phyloP scores from a whole-genome alignment of 2,329 filamentous ascomycete genomes.

The Exophiala mesophila region DNA sequence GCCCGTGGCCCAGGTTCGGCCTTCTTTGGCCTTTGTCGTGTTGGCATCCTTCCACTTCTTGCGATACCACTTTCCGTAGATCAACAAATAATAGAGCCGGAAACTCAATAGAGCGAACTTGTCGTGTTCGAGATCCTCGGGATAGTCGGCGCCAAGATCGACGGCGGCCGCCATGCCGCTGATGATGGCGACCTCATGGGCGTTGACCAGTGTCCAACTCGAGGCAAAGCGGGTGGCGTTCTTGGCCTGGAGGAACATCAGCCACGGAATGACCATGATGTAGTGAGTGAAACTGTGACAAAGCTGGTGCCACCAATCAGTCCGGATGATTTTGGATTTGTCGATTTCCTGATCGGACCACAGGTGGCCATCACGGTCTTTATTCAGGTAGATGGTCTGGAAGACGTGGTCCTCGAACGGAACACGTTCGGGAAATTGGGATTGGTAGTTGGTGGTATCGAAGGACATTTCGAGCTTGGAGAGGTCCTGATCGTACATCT shows the following conservation, averaged over 20 bases:
- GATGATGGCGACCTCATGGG: slow-evolving; percentile 66
- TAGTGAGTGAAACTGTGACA: slow-evolving; percentile 59
- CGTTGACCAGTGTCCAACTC: slow-evolving; percentile 62
- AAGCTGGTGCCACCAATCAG: slow-evolving; percentile 61
- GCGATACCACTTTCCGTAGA: slow-evolving; percentile 58
- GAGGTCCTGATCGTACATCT: slow-evolving; percentile 49
- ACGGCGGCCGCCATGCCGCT: slow-evolving; percentile 67
- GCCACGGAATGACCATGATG: slow-evolving; percentile 59
- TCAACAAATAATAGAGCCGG: slow-evolving; percentile 56
- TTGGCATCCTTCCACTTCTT: slow-evolving; percentile 7
- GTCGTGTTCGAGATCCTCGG: slow-evolving; percentile 58
- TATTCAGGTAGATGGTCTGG: slow-evolving; percentile 61
- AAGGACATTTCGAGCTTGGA: slow-evolving; percentile 61
- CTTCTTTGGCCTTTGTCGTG: slow-evolving; percentile 36
- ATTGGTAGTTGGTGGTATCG: slow-evolving; percentile 71
- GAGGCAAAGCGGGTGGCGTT: slow-evolving; percentile 60
- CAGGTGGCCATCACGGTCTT: slow-evolving; percentile 48
- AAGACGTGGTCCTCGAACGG: slow-evolving; percentile 61
- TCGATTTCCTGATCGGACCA: slow-evolving; percentile 57
- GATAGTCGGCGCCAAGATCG: slow-evolving; percentile 61
- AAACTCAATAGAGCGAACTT: slow-evolving; percentile 58
- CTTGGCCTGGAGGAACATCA: slow-evolving; percentile 67
- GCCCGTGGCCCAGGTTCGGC: slow-evolving; percentile 53
- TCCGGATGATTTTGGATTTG: slow-evolving; percentile 51
- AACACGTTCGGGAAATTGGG: slow-evolving; percentile 54